phyloP scores from a whole-genome alignment of 164 flowering plant species.

The Piper betle region DNA sequence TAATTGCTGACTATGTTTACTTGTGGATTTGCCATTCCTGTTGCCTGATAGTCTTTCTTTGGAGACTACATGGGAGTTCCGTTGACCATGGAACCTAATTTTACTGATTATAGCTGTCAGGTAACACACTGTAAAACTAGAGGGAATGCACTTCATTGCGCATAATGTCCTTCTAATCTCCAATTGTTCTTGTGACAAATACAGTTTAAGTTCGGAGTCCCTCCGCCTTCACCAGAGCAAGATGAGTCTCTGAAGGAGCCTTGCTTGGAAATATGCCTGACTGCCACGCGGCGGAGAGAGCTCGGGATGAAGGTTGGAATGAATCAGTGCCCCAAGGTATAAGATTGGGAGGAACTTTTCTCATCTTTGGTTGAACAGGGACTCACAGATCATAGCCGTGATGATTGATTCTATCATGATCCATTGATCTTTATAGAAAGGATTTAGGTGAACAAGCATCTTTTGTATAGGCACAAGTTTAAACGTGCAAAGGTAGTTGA shows the following conservation, averaged over 20 bases:
- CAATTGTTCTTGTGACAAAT: background rate
- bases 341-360: background rate
- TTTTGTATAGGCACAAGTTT: no score
- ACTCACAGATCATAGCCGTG: background rate
- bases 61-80: constrained; percentile 86
- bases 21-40: background rate
- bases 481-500: no score
- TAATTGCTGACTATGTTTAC: background rate
- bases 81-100: constrained; percentile 88
- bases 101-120: constrained; percentile 88
- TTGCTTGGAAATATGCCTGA: constrained; percentile 72
- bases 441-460: no score
- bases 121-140: constrained; percentile 18
- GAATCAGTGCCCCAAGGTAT: constrained; percentile 49
- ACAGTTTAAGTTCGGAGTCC: constrained; percentile 77
- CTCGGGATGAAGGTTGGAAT: constrained; percentile 4
- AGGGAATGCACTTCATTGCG: background rate
- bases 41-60: constrained; percentile 44
- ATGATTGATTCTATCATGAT: background rate
- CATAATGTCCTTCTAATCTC: background rate
- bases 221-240: constrained; percentile 43
- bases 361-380: background rate
- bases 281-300: constrained; percentile 33
- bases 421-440: no score
- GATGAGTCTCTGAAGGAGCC: constrained; percentile 56